Percentiles rank a stretch among this genome's conserved stretches.
Evolutionary conservation across 2,329 filamentous ascomycete genomes (phyloP).

Genomic region (Ceratocystiopsis brevicomis): DNA sequence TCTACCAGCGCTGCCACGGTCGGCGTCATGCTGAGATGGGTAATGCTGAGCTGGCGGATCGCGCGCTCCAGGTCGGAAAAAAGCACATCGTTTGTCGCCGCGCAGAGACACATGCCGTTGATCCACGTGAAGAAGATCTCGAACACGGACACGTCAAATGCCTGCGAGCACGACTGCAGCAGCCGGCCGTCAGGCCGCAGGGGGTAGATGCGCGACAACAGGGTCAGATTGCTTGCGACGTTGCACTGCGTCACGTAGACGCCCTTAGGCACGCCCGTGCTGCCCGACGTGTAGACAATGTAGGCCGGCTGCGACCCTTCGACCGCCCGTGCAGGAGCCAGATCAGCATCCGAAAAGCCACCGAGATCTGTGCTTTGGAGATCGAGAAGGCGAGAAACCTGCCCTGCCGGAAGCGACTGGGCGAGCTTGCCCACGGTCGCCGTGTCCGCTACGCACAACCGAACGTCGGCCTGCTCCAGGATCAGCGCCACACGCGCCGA

Average conservation of each 20-base stretch:
- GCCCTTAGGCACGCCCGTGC: slow-evolving; percentile 63
- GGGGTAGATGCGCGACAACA: slow-evolving; percentile 49
- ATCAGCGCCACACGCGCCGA: slow-evolving; percentile 39
- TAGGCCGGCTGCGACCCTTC: slow-evolving; percentile 44
- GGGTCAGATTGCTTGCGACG: slow-evolving; percentile 55
- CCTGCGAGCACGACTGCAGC: slow-evolving; percentile 66
- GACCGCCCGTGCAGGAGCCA: slow-evolving; percentile 11
- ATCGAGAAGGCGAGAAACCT: slow-evolving; percentile 13
- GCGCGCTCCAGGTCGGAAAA: slow-evolving; percentile 52
- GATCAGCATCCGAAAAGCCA: neutral
- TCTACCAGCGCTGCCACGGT: slow-evolving; percentile 63
- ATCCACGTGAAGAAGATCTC: slow-evolving; percentile 79
- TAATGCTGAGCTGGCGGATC: slow-evolving; percentile 45
- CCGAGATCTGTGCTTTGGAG: slow-evolving; percentile 14
- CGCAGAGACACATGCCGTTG: slow-evolving; percentile 59
- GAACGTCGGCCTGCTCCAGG: slow-evolving; percentile 37
- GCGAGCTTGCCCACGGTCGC: neutral
- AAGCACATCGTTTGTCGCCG: slow-evolving; percentile 52
- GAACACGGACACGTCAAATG: slow-evolving; percentile 76
- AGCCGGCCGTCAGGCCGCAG: slow-evolving; percentile 33
- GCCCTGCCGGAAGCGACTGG: neutral
- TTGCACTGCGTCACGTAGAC: slow-evolving; percentile 61
- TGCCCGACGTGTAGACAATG: slow-evolving; percentile 68
- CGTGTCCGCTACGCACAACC: slow-evolving; percentile 20
- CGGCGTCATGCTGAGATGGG: slow-evolving; percentile 70